These are phyloP conservation scores for Clonostachys rosea DNA, from an alignment of 2,329 filamentous ascomycete species.

Conservation along the genomic window DNA sequence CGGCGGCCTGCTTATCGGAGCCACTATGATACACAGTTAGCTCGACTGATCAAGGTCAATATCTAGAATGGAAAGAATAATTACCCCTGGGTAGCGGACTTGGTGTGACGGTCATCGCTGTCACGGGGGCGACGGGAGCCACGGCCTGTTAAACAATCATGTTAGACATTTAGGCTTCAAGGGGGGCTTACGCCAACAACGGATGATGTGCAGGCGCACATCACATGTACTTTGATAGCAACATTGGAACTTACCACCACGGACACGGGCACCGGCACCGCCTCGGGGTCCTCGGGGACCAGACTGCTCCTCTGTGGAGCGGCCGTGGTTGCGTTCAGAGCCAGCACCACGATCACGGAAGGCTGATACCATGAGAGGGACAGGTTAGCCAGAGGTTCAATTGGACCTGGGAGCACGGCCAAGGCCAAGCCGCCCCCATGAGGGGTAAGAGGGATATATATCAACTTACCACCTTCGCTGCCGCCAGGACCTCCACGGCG, in stretches of 20 bases:
- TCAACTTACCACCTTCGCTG: slow-evolving; percentile 78
- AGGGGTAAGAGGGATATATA: slow-evolving; percentile 1
- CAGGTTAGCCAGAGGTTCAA: neutral
- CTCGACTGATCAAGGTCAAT: neutral
- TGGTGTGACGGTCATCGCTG: slow-evolving; percentile 52
- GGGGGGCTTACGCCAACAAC: no score
- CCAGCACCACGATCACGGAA: slow-evolving; percentile 88
- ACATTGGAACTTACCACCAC: slow-evolving; percentile 42
- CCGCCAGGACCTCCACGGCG: slow-evolving; percentile 60
- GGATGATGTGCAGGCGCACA: no score
- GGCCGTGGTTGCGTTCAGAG: slow-evolving; percentile 75
- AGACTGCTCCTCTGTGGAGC: slow-evolving; percentile 64
- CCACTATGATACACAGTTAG: slow-evolving; percentile 45
- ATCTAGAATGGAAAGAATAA: slow-evolving; percentile 9
- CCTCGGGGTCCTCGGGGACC: slow-evolving; percentile 52
- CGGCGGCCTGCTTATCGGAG: slow-evolving; percentile 80
- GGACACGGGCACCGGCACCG: slow-evolving; percentile 58
- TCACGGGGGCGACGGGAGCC: slow-evolving; percentile 48
- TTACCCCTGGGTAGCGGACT: slow-evolving; percentile 36
- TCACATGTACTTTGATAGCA: neutral
- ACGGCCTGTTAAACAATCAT: slow-evolving; percentile 32
- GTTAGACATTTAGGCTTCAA: no score
- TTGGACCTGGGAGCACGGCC: neutral
- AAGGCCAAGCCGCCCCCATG: slow-evolving; percentile 7
- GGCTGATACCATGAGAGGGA: slow-evolving; percentile 42